phyloP scores from a whole-genome alignment of 1,284 basidiomycete genomes.

The Spongispora temasekensis region DNA sequence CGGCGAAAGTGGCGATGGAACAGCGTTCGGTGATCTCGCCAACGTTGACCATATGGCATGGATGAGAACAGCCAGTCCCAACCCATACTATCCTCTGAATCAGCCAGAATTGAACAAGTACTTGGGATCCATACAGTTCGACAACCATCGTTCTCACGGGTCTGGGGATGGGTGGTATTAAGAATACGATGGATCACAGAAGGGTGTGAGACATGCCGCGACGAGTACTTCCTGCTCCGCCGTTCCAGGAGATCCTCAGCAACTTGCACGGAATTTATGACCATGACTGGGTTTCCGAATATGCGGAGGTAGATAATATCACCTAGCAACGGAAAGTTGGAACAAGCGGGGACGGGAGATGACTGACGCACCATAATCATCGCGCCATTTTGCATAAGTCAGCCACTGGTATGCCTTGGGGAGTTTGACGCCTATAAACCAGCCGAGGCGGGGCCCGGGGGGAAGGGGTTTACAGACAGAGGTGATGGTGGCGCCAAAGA shows the following conservation, averaged over 20 bases:
- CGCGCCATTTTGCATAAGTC: constrained; percentile 48
- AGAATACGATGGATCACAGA: neutral
- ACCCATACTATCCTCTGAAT: constrained; percentile 41
- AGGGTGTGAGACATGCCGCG: constrained; percentile 28
- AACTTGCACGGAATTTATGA: constrained; percentile 46
- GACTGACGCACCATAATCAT: constrained; percentile 42
- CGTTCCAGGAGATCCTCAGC: constrained; percentile 48
- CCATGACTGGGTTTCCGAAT: constrained; percentile 48
- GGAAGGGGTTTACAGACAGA: constrained; percentile 31
- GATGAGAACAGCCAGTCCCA: constrained; percentile 52
- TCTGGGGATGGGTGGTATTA: constrained; percentile 10
- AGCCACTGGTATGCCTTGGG: constrained; percentile 48
- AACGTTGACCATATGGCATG: constrained; percentile 43
- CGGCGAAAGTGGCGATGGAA: constrained; percentile 47
- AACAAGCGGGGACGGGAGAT: neutral
- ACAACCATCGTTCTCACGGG: constrained; percentile 46
- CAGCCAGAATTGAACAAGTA: neutral
- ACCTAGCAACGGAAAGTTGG: constrained; percentile 32
- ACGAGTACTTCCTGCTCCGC: constrained; percentile 48
- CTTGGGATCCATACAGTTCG: constrained; percentile 39
- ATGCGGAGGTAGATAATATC: constrained; percentile 49
- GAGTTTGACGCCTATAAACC: constrained; percentile 37
- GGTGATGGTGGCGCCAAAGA: constrained; percentile 8
- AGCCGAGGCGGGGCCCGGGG: constrained; percentile 44
- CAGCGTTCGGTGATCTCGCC: constrained; percentile 46